Conservation (phyloP, 495 filamentous ascomycete species). For the Aspergillus nanangensis region DNA sequence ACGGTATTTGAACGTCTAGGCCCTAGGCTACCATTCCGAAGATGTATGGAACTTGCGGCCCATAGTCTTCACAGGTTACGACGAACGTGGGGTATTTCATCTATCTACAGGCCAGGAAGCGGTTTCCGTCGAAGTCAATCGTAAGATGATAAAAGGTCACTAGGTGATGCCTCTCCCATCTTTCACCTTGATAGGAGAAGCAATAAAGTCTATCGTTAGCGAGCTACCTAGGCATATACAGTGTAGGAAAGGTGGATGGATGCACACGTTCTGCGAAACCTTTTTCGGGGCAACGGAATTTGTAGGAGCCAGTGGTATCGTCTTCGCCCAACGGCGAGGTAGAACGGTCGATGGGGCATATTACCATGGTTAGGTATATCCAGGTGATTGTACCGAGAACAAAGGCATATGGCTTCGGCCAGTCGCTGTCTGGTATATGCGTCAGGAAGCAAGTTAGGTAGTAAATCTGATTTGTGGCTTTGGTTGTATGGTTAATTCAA, state of each 20-base stretch:
- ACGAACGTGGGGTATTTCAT: slow-evolving; percentile 32
- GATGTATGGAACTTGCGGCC: slow-evolving; percentile 18
- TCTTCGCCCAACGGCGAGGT: slow-evolving; percentile 26
- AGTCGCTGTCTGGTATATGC: neutral
- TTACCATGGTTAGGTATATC: slow-evolving; percentile 3
- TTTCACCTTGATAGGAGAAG: slow-evolving; percentile 85
- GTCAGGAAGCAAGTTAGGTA: neutral
- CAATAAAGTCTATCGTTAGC: slow-evolving; percentile 81
- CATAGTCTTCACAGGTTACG: slow-evolving; percentile 27
- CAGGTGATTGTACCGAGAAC: neutral
- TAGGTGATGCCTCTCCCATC: slow-evolving; percentile 93
- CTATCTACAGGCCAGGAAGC: slow-evolving; percentile 65
- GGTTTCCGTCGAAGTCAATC: slow-evolving; percentile 87
- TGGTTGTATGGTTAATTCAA: neutral
- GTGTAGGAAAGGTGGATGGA: slow-evolving; percentile 89
- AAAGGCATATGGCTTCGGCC: neutral
- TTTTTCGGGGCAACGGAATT: slow-evolving; percentile 97
- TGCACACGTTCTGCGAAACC: slow-evolving; percentile 94
- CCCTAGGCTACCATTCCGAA: slow-evolving; percentile 2
- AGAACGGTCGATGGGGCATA: slow-evolving; percentile 19
- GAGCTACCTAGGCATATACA: slow-evolving; percentile 89
- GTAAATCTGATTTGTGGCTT: neutral
- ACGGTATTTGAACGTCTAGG: slow-evolving; percentile 13
- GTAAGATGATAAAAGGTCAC: slow-evolving; percentile 78
- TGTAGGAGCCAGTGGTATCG: slow-evolving; percentile 67